A percentile compares a stretch with the other conserved stretches of the same genome.
These are phyloP conservation scores for Prunus davidiana DNA, from an alignment of 306 rosid genomes.

Conservation along the genomic window DNA sequence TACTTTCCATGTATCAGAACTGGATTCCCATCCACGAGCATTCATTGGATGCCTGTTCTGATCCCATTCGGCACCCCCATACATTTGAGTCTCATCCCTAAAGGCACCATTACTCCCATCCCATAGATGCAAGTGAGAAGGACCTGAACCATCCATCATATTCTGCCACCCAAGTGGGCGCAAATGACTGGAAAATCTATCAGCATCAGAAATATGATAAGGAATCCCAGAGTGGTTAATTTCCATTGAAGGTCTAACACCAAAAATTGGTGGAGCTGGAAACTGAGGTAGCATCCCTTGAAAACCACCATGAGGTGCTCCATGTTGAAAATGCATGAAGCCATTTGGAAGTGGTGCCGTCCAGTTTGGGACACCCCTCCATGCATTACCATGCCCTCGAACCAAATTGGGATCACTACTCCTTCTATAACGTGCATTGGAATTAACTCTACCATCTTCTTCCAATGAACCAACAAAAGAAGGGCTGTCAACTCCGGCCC, in stretches of 20 bases:
- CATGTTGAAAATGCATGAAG: slow-evolving; percentile 89
- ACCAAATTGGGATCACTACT: slow-evolving; percentile 68
- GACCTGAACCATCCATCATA: slow-evolving; percentile 88
- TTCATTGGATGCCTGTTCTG: slow-evolving; percentile 72
- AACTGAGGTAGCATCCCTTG: slow-evolving; percentile 85
- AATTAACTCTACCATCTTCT: slow-evolving; percentile 78
- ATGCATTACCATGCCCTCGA: slow-evolving; percentile 77
- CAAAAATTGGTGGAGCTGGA: slow-evolving; percentile 73
- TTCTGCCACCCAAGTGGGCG: slow-evolving; percentile 93
- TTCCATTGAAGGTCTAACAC: slow-evolving; percentile 86
- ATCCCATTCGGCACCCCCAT: slow-evolving; percentile 87
- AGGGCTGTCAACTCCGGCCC: slow-evolving; percentile 78
- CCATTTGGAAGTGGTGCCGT: slow-evolving; percentile 77
- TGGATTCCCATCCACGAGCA: slow-evolving; percentile 86
- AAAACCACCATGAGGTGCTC: slow-evolving; percentile 88
- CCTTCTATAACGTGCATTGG: slow-evolving; percentile 76
- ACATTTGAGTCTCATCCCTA: slow-evolving; percentile 78
- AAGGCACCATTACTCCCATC: slow-evolving; percentile 78
- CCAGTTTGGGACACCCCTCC: slow-evolving; percentile 98
- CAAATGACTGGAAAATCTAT: slow-evolving; percentile 82
- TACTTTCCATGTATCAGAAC: slow-evolving; percentile 79
- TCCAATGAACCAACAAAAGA: slow-evolving; percentile 66
- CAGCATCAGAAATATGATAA: slow-evolving; percentile 83
- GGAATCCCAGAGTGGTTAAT: slow-evolving; percentile 81
- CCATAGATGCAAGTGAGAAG: slow-evolving; percentile 92